Evolutionary conservation across 495 filamentous ascomycete species (phyloP).

Genomic region (Sporormia fimetaria): DNA sequence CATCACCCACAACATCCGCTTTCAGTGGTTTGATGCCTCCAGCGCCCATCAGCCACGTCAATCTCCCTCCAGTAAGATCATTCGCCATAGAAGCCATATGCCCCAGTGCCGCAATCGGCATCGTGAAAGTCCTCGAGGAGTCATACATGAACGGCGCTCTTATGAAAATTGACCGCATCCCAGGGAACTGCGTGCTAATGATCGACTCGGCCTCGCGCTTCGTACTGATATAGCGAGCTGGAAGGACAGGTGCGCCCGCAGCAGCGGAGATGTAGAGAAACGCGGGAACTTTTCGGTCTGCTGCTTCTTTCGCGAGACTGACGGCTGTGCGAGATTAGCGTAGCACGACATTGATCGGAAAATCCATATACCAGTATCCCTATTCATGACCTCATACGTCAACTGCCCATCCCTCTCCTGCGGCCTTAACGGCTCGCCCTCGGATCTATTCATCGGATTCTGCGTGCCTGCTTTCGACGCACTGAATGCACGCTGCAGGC

Average conservation of each 20-base stretch:
- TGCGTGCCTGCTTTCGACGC: constrained; percentile 49
- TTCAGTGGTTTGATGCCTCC: constrained; percentile 77
- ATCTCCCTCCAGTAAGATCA: constrained; percentile 54
- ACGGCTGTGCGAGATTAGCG: constrained; percentile 40
- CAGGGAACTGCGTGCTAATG: constrained; percentile 58
- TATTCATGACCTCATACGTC: constrained; percentile 97
- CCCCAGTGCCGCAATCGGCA: constrained; percentile 68
- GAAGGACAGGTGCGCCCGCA: constrained; percentile 70
- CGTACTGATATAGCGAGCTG: constrained; percentile 74
- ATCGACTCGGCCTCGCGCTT: constrained; percentile 82
- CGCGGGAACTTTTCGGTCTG: constrained; percentile 46
- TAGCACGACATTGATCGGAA: neutral
- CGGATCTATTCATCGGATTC: constrained; percentile 51
- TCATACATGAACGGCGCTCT: constrained; percentile 87
- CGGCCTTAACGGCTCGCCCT: constrained; percentile 48
- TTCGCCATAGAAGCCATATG: constrained; percentile 61
- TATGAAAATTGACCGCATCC: constrained; percentile 69
- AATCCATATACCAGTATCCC: constrained; percentile 54
- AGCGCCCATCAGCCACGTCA: constrained; percentile 63
- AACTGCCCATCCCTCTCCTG: constrained; percentile 60
- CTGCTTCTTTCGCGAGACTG: constrained; percentile 71
- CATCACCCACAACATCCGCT: constrained; percentile 71
- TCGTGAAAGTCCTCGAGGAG: constrained; percentile 62
- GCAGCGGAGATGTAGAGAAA: constrained; percentile 87
- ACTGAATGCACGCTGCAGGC: constrained; percentile 66